A percentile compares a stretch with the other conserved stretches of the same genome.
Conservation (phyloP, 2,329 filamentous ascomycete genomes). For the Colletotrichum viniferum region DNA sequence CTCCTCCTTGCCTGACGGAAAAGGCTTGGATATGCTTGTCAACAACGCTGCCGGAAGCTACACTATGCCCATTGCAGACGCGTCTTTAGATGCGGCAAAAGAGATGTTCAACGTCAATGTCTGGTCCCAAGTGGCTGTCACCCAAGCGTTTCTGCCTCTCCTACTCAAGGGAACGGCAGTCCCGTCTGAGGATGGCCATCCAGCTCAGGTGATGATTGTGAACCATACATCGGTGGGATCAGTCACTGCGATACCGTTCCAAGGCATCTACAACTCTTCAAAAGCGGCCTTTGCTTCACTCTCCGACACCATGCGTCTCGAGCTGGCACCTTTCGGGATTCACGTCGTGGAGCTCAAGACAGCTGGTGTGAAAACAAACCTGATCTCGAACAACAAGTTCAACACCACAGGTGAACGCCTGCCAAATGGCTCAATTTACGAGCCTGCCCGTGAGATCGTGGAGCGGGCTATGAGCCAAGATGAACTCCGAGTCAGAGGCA, state of each 20-base stretch:
- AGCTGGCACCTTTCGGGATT: conserved; percentile 31
- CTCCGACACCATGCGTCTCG: conserved; percentile 29
- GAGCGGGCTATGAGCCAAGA: conserved; percentile 27
- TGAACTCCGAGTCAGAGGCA: conserved; percentile 1
- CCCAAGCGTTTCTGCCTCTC: conserved; percentile 29
- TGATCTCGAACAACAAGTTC: conserved; percentile 16
- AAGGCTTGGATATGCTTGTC: conserved; percentile 31
- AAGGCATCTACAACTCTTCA: conserved; percentile 26
- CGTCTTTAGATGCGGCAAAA: conserved; percentile 27
- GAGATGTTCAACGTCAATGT: conserved; percentile 33
- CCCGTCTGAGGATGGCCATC: not conserved
- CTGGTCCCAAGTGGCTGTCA: conserved; percentile 31
- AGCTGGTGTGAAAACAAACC: conserved; percentile 10
- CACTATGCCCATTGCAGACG: conserved; percentile 32
- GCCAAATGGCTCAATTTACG: conserved; percentile 28
- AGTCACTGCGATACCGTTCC: not conserved
- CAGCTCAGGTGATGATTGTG: not conserved
- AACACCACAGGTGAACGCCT: conserved; percentile 13
- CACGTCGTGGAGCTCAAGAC: conserved; percentile 27
- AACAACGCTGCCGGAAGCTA: conserved; percentile 35
- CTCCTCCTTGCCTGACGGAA: not conserved
- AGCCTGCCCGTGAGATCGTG: conserved; percentile 22
- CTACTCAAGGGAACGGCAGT: not conserved
- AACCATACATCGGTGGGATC: conserved; percentile 24
- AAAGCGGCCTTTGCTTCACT: conserved; percentile 27